phyloP scores from a whole-genome alignment of 2,329 filamentous ascomycete genomes.

The Clarireedia homoeocarpa region DNA sequence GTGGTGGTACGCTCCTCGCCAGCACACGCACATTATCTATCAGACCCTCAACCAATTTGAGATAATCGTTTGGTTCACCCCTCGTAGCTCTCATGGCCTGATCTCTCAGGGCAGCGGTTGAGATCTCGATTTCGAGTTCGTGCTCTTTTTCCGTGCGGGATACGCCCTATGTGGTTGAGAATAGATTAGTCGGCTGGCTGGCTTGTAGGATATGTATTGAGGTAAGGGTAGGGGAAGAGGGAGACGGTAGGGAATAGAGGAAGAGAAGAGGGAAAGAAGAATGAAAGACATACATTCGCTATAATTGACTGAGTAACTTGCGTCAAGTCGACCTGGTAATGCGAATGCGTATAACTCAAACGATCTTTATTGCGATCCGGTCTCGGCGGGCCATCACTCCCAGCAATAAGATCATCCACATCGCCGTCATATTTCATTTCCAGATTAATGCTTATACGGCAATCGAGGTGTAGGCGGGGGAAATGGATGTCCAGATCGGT shows the following conservation, averaged over 20 bases:
- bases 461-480: conserved; percentile 72
- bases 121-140: conserved; percentile 73
- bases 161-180: conserved; percentile 11
- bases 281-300: conserved; percentile 25
- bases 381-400: conserved; percentile 31
- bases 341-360: conserved; percentile 80
- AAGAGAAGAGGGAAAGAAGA: neutral
- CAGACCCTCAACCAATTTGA: conserved; percentile 63
- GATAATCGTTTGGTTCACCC: conserved; percentile 48
- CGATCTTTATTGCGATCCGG: conserved; percentile 78
- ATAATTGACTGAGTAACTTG: conserved; percentile 78
- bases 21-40: conserved; percentile 52
- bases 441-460: conserved; percentile 87
- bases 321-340: conserved; percentile 86
- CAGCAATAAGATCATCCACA: conserved; percentile 42
- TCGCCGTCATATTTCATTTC: conserved; percentile 81
- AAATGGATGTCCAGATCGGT: conserved; percentile 82
- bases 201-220: no score
- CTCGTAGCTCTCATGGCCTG: conserved; percentile 52
- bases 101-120: conserved; percentile 53
- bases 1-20: conserved; percentile 8
- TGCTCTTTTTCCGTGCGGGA: conserved; percentile 54
- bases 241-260: conserved; percentile 3
- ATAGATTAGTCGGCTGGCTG: no score
- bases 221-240: neutral